These are phyloP conservation scores for Xanthoconium separans DNA, from an alignment of 1,284 basidiomycete genomes.

Conservation along the genomic window DNA sequence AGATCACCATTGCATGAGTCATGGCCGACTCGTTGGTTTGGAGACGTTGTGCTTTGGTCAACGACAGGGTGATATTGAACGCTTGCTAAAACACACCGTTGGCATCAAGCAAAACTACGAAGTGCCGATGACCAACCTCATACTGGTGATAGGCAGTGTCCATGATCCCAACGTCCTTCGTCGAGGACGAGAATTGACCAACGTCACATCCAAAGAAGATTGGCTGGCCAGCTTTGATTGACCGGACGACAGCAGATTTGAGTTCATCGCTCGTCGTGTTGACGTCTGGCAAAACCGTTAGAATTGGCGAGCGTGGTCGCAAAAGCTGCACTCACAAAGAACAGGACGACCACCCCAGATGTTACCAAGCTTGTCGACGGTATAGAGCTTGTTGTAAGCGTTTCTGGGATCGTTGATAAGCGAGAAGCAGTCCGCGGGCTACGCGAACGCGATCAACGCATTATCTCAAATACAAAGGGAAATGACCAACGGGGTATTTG, in stretches of 20 bases:
- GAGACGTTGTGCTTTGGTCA: constrained; percentile 85
- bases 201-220: constrained; percentile 96
- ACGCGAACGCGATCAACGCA: constrained; percentile 7
- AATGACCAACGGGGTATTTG: constrained; percentile 55
- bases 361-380: constrained; percentile 91
- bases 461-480: constrained; percentile 3
- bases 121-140: constrained; percentile 47
- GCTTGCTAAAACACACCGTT: constrained; percentile 40
- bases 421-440: constrained; percentile 78
- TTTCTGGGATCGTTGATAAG: constrained; percentile 96
- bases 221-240: constrained; percentile 87
- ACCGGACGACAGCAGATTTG: constrained; percentile 79
- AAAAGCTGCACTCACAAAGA: constrained; percentile 55
- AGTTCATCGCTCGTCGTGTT: constrained; percentile 84
- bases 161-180: constrained; percentile 75
- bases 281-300: constrained; percentile 59
- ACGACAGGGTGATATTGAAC: constrained; percentile 56
- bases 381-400: constrained; percentile 80
- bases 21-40: constrained; percentile 81
- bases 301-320: neutral
- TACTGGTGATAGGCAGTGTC: constrained; percentile 83
- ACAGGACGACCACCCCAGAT: constrained; percentile 85
- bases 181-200: constrained; percentile 77
- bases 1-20: constrained; percentile 95
- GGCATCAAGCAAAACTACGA: neutral